Evolutionary conservation across 2,329 filamentous ascomycete genomes (phyloP).

Genomic region (Calonectria fujianensis): DNA sequence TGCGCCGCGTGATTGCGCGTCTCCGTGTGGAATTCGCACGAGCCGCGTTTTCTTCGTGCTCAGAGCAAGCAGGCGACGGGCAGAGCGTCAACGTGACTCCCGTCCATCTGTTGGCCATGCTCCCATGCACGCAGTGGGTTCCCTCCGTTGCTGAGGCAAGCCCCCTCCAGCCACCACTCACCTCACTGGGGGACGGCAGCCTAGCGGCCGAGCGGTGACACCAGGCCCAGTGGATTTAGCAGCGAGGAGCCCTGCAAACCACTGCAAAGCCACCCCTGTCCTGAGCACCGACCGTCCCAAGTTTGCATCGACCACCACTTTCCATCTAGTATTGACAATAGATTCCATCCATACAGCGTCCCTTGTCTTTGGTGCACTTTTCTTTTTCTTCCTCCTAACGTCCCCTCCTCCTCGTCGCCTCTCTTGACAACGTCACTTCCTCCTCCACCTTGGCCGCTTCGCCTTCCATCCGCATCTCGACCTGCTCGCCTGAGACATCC

Average conservation of each 20-base stretch:
- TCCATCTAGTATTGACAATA: slow-evolving; percentile 19
- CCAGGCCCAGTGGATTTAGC: slow-evolving; percentile 20
- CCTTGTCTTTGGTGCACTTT: slow-evolving; percentile 24
- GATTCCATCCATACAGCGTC: slow-evolving; percentile 29
- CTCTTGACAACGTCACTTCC: slow-evolving; percentile 23
- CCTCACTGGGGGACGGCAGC: slow-evolving; percentile 17
- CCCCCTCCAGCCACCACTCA: slow-evolving; percentile 18
- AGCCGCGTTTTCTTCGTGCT: slow-evolving; percentile 16
- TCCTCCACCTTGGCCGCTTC: slow-evolving; percentile 31
- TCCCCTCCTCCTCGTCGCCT: slow-evolving; percentile 33
- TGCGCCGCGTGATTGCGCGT: slow-evolving; percentile 32
- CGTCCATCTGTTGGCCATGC: not conserved
- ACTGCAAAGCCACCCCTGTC: slow-evolving; percentile 31
- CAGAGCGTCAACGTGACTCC: slow-evolving; percentile 42
- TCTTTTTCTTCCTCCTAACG: slow-evolving; percentile 39
- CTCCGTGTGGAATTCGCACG: slow-evolving; percentile 26
- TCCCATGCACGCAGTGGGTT: slow-evolving; percentile 35
- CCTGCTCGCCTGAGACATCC: slow-evolving; percentile 38
- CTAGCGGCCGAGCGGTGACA: slow-evolving; percentile 16
- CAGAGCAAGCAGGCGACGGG: not conserved
- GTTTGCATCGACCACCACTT: slow-evolving; percentile 19
- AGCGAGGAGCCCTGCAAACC: slow-evolving; percentile 28
- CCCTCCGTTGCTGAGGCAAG: slow-evolving; percentile 52
- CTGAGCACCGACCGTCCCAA: slow-evolving; percentile 4
- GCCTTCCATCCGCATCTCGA: slow-evolving; percentile 29